A percentile compares a stretch with the other conserved stretches of the same genome.
Conservation (phyloP, 805 yeast species). For the Pichia insulana region DNA sequence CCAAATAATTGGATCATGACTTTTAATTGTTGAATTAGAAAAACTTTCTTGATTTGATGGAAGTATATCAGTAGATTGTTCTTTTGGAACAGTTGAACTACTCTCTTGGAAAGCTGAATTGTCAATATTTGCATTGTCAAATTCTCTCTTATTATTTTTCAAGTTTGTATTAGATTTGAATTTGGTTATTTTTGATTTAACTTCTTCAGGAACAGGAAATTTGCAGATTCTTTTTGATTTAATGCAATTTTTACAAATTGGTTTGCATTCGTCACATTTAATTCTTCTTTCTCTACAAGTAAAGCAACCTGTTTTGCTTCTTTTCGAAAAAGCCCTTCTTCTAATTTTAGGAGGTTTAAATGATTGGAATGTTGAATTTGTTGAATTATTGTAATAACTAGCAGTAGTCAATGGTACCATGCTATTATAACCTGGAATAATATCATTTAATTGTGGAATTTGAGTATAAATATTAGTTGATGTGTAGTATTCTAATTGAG, state of each 20-base stretch:
- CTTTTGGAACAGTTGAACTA: too few relatives aligned
- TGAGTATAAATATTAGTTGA: too few relatives aligned
- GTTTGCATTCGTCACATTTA: constrained; percentile 70
- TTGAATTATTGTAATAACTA: background rate
- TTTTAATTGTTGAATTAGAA: too few relatives aligned
- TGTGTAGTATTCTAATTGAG: too few relatives aligned
- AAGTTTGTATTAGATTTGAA: background rate
- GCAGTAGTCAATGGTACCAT: background rate
- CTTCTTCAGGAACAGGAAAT: constrained; percentile 46
- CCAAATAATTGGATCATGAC: too few relatives aligned
- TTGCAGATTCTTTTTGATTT: constrained; percentile 54
- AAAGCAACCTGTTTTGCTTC: constrained; percentile 69
- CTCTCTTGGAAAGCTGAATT: too few relatives aligned
- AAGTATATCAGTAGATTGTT: too few relatives aligned
- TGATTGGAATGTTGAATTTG: background rate
- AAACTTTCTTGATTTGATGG: too few relatives aligned
- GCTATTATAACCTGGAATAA: too few relatives aligned
- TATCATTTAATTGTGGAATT: too few relatives aligned
- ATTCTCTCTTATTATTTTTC: background rate
- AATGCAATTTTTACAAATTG: constrained; percentile 60
- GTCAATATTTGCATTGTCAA: background rate
- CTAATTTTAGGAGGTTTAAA: constrained; percentile 1
- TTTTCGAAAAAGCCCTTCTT: constrained; percentile 39
- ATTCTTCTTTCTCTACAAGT: constrained; percentile 66
- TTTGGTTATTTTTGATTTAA: background rate